Conservation (phyloP, 805 yeast species). For the Yarrowia bubula region DNA sequence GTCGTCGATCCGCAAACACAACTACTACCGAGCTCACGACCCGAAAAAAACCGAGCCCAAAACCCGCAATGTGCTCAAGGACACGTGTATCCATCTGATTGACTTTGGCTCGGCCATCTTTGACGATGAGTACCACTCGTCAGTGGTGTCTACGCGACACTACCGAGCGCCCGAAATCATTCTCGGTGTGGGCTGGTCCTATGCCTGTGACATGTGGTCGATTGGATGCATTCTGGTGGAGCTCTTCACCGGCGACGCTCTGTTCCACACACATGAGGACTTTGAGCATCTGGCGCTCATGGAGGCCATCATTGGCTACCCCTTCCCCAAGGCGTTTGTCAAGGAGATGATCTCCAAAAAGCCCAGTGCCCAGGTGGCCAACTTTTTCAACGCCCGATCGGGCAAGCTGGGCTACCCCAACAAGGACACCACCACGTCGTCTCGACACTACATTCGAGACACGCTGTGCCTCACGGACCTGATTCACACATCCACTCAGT, state of each 20-base stretch:
- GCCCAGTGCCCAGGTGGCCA: slow-evolving; percentile 30
- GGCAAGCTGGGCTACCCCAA: slow-evolving; percentile 41
- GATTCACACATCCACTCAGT: slow-evolving; percentile 27
- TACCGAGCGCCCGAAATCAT: slow-evolving; percentile 97
- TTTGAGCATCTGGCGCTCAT: slow-evolving; percentile 93
- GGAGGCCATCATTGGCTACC: slow-evolving; percentile 68
- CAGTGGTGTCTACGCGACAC: slow-evolving; percentile 90
- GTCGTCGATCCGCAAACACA: slow-evolving; percentile 25
- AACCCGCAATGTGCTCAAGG: slow-evolving; percentile 52
- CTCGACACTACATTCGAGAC: slow-evolving; percentile 41
- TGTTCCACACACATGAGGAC: slow-evolving; percentile 93
- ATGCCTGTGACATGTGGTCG: slow-evolving; percentile 96
- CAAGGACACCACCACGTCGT: slow-evolving; percentile 40
- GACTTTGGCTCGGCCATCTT: slow-evolving; percentile 98
- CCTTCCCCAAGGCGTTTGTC: slow-evolving; percentile 38
- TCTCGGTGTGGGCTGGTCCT: slow-evolving; percentile 94
- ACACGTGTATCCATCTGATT: slow-evolving; percentile 82
- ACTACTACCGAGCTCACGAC: slow-evolving; percentile 23
- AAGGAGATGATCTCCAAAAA: slow-evolving; percentile 32
- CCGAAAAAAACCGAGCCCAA: slow-evolving; percentile 37
- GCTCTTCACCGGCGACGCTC: slow-evolving; percentile 87
- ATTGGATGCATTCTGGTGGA: slow-evolving; percentile 92
- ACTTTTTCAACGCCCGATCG: slow-evolving; percentile 37
- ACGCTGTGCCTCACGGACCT: slow-evolving; percentile 33
- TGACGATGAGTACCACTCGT: slow-evolving; percentile 88